Base-by-base conservation (phyloP, 1,139 yeast genomes). In the Blastobotrys serpentis region DNA sequence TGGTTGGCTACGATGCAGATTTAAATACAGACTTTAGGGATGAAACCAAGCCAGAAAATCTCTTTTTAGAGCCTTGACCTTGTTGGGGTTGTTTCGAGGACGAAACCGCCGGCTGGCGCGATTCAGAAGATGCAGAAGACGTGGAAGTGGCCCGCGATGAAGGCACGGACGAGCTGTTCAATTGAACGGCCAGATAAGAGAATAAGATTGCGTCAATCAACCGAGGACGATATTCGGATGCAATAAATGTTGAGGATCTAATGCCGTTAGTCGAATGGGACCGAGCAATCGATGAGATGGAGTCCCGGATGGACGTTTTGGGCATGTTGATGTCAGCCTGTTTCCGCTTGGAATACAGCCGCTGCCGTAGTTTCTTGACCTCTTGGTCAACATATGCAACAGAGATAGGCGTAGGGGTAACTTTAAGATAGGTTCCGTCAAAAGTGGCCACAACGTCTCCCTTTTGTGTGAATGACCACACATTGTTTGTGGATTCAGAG, bases 201-300 rank as follows among this genome's bases (percentile, higher is more conserved):
- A 48, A 48, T 13, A 52, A 34, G 37, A 54, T 47, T 13, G 52
- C 56, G 36, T 54, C 57, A 2, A 50, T 54, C 40, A 51, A 52
- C 30, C 57, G 46, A 2, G 52, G 48, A 19, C 54, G 42, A 33
- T 52, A 51, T 7, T 37, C 37, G 25, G 47, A 19, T 3, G 36
- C 41, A 29, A 18, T 34, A 17, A 19, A 16, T 25, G 39, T 38
- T 41, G 40, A 22, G 21, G 32, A 10, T 29, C 11, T 22, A 47
- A 41, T 43, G 13, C 42, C 42, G 45, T 39, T 34, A 25, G 41
- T 32, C 30, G 43, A 40, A 38, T 25, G 25, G 42, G 40, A 36
- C n/a, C 44, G 45, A 5, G 41, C 30, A 16, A 38, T 26, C 33
- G 25, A 16, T 11, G 42, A 25, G 13, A 39, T 39, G 4, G 42